Evolutionary conservation across 306 rosid species (phyloP).

Genomic region (Quercus parvula): DNA sequence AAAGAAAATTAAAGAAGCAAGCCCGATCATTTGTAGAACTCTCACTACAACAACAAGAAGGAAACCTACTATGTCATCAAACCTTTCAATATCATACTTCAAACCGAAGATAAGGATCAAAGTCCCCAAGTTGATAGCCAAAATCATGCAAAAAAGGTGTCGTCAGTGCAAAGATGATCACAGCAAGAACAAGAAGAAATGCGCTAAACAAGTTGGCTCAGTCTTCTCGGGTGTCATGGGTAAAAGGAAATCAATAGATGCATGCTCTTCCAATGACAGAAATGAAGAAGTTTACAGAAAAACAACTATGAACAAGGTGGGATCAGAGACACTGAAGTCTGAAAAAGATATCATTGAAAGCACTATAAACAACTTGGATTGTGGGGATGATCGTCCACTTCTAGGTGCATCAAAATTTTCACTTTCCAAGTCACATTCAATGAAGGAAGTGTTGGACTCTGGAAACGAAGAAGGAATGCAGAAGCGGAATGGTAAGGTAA

Average conservation of each 20-base stretch:
- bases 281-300: background rate
- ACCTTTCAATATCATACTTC: conserved; percentile 12
- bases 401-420: conserved; percentile 13
- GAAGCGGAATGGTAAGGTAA: background rate
- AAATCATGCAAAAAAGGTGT: conserved; percentile 29
- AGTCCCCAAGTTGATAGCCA: conserved; percentile 30
- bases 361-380: background rate
- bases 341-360: no score
- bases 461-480: background rate
- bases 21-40: background rate
- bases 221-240: conserved; percentile 19
- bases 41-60: background rate
- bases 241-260: conserved; percentile 16
- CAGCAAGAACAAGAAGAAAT: conserved; percentile 5
- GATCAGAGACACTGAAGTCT: no score
- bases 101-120: conserved; percentile 28
- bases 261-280: background rate
- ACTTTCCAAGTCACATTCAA: conserved; percentile 9
- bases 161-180: background rate
- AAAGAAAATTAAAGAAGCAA: background rate
- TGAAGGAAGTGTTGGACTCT: background rate
- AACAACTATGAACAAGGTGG: no score
- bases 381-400: background rate
- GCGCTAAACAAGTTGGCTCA: conserved; percentile 11
- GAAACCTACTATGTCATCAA: background rate